Conservation (phyloP, 192 early-diverging fungal genomes). For the Jimgerdemannia flammicorona region DNA sequence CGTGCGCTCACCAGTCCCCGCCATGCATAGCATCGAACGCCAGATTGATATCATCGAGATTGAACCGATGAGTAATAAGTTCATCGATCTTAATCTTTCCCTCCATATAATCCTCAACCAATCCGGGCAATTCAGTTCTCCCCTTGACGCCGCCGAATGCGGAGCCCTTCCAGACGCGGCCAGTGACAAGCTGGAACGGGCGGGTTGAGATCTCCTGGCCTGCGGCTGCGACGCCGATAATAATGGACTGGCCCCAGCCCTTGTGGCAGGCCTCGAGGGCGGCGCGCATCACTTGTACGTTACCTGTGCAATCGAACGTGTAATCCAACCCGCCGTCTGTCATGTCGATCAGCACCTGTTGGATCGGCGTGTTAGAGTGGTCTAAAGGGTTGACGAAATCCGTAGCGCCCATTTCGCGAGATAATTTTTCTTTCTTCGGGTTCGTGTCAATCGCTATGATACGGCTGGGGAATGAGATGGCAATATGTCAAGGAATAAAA, state of each 20-base stretch:
- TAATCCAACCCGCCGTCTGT: conserved; percentile 97
- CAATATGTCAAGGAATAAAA: not conserved
- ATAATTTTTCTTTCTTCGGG: conserved; percentile 78
- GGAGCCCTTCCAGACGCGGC: conserved; percentile 92
- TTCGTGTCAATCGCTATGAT: conserved; percentile 94
- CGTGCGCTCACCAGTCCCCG: conserved; percentile 50
- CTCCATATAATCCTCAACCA: conserved; percentile 84
- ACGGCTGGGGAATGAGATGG: conserved; percentile 39
- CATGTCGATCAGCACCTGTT: conserved; percentile 80
- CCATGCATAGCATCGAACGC: conserved; percentile 89
- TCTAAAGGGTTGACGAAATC: conserved; percentile 90
- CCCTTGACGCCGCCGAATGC: conserved; percentile 99
- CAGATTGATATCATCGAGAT: conserved; percentile 85
- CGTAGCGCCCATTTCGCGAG: conserved; percentile 78
- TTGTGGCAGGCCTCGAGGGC: conserved; percentile 91
- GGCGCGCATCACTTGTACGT: conserved; percentile 89
- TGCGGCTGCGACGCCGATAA: conserved; percentile 90
- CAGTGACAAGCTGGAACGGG: conserved; percentile 97
- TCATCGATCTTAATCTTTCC: conserved; percentile 89
- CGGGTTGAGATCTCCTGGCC: conserved; percentile 92
- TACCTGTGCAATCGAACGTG: conserved; percentile 95
- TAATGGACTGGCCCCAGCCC: conserved; percentile 89
- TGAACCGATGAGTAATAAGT: conserved; percentile 82
- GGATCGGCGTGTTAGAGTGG: conserved; percentile 66
- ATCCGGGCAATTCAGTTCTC: conserved; percentile 78